phyloP scores from a whole-genome alignment of 2,329 filamentous ascomycete species.

The Venturia aucupariae region DNA sequence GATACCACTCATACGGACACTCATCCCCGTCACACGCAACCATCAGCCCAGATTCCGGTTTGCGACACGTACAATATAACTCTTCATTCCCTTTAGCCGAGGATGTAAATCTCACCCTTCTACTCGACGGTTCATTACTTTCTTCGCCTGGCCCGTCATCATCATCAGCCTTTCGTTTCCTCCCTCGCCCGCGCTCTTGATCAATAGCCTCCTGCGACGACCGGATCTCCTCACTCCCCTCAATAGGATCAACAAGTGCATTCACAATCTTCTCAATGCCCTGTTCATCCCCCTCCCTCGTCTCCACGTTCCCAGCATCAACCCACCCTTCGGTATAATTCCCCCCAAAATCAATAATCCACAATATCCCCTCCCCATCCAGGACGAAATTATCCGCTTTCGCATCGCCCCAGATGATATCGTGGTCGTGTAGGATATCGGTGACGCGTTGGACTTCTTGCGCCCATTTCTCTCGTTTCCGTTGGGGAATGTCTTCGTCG shows the following conservation, averaged over 20 bases:
- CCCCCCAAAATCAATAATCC: constrained; percentile 33
- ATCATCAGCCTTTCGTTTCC: neutral
- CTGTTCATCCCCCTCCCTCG: constrained; percentile 16
- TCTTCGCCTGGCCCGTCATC: neutral
- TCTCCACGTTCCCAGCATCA: constrained; percentile 26
- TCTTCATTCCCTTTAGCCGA: neutral
- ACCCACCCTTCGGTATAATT: constrained; percentile 32
- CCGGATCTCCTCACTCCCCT: neutral
- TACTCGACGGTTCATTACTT: neutral
- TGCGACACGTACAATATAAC: neutral
- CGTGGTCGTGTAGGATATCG: constrained; percentile 24
- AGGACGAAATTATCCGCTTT: constrained; percentile 34
- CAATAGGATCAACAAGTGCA: constrained; percentile 9
- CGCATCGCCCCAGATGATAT: constrained; percentile 31
- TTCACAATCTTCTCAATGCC: constrained; percentile 12
- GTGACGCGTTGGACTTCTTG: constrained; percentile 15
- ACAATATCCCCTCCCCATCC: constrained; percentile 25
- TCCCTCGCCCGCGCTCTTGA: neutral
- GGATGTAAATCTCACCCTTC: neutral
- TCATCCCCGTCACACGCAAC: constrained; percentile 68
- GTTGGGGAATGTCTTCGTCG: constrained; percentile 22
- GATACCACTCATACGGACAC: constrained; percentile 74
- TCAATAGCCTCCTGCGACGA: neutral
- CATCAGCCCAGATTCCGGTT: constrained; percentile 47
- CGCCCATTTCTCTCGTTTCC: constrained; percentile 20